Evolutionary conservation across 1,284 basidiomycete species (phyloP).

Genomic region (Lignosus rhinocerotis): DNA sequence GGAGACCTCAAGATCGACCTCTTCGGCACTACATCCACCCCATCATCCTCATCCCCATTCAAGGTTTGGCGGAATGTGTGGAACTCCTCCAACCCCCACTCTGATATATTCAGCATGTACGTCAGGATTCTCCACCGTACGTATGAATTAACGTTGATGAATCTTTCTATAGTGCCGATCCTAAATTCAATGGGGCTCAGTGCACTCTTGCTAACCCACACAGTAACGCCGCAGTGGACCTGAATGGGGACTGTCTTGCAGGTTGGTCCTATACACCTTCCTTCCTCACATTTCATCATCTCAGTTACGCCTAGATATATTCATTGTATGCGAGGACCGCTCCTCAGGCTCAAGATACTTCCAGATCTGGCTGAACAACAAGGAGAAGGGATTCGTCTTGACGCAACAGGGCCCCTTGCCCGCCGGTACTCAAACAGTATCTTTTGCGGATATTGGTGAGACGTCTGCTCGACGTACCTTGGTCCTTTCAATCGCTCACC

Average conservation of each 20-base stretch:
- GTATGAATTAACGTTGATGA: not conserved
- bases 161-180: slow-evolving; percentile 45
- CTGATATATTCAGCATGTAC: slow-evolving; percentile 63
- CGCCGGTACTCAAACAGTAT: slow-evolving; percentile 73
- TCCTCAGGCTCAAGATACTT: slow-evolving; percentile 56
- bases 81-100: slow-evolving; percentile 55
- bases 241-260: slow-evolving; percentile 95
- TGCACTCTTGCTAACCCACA: slow-evolving; percentile 88
- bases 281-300: not conserved
- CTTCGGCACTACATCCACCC: slow-evolving; percentile 65
- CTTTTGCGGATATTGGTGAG: slow-evolving; percentile 92
- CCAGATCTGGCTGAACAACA: slow-evolving; percentile 92
- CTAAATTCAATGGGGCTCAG: slow-evolving; percentile 59
- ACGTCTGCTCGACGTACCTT: not conserved
- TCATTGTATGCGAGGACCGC: slow-evolving; percentile 81
- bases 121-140: slow-evolving; percentile 23
- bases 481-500: not conserved
- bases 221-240: slow-evolving; percentile 92
- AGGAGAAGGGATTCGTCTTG: slow-evolving; percentile 72
- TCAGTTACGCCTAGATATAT: slow-evolving; percentile 62
- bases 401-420: slow-evolving; percentile 75
- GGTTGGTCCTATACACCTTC: slow-evolving; percentile 44
- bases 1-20: slow-evolving; percentile 91
- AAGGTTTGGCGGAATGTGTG: slow-evolving; percentile 79
- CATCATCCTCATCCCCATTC: slow-evolving; percentile 42